Evolutionary conservation across 164 flowering plant genomes (phyloP).

Genomic region (Tinospora cordifolia): DNA sequence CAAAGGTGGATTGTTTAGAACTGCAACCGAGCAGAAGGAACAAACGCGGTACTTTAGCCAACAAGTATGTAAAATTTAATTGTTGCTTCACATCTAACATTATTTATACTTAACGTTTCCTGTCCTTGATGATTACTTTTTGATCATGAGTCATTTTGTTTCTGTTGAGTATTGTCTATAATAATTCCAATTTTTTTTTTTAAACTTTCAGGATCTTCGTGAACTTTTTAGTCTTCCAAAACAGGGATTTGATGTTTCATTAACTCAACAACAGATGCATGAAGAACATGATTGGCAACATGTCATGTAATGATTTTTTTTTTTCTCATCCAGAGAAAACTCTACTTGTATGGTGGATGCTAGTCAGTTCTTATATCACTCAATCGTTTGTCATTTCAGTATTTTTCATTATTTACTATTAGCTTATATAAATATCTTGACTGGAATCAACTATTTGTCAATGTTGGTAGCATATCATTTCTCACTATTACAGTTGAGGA

Average conservation of each 20-base stretch:
- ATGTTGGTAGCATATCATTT: no score
- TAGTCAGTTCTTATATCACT: neutral
- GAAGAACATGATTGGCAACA: constrained; percentile 77
- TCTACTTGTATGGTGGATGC: neutral
- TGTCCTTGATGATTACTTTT: neutral
- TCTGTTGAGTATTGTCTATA: neutral
- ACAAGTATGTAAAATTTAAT: constrained; percentile 38
- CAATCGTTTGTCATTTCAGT: neutral
- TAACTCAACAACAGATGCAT: constrained; percentile 81
- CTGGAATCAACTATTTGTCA: no score
- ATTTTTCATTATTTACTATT: no score
- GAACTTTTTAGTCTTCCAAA: constrained; percentile 85
- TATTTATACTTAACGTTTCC: neutral
- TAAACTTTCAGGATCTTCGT: constrained; percentile 59
- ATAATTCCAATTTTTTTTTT: neutral
- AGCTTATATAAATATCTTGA: no score
- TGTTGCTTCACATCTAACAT: neutral
- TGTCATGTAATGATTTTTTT: constrained; percentile 38
- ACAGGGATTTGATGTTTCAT: constrained; percentile 87
- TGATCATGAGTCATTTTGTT: neutral
- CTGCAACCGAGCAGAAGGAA: constrained; percentile 96
- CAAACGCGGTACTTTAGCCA: constrained; percentile 91
- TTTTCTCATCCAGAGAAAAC: neutral
- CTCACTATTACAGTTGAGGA: no score
- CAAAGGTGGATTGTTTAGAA: constrained; percentile 87